Conservation (phyloP, 768 basidiomycete genomes). For the Suillus subluteus region DNA sequence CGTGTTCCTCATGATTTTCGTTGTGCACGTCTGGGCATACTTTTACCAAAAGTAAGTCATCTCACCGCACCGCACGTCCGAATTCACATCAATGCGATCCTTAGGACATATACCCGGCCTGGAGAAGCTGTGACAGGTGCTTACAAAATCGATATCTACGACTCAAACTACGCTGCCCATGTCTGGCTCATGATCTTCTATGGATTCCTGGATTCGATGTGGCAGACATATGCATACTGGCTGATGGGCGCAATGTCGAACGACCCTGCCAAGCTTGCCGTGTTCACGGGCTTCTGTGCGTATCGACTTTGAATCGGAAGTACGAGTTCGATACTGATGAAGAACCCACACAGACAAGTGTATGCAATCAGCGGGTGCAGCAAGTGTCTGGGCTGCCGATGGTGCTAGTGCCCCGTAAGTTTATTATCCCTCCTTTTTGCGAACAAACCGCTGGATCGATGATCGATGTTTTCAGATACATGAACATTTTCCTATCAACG, state of each 20-base stretch:
- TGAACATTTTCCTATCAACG: slow-evolving; percentile 76
- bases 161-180: slow-evolving; percentile 55
- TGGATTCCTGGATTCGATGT: slow-evolving; percentile 82
- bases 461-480: slow-evolving; percentile 41
- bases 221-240: slow-evolving; percentile 86
- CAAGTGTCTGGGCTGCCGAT: slow-evolving; percentile 75
- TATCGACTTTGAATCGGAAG: slow-evolving; percentile 20
- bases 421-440: not conserved
- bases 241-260: slow-evolving; percentile 89
- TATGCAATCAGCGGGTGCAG: slow-evolving; percentile 74
- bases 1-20: slow-evolving; percentile 67
- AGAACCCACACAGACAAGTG: slow-evolving; percentile 57
- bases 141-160: slow-evolving; percentile 60
- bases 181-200: slow-evolving; percentile 72
- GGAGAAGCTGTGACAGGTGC: slow-evolving; percentile 37
- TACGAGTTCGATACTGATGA: slow-evolving; percentile 8
- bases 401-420: slow-evolving; percentile 64
- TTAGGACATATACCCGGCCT: slow-evolving; percentile 60
- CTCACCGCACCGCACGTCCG: not conserved
- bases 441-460: not conserved
- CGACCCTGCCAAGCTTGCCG: slow-evolving; percentile 77
- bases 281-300: slow-evolving; percentile 84
- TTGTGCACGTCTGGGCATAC: slow-evolving; percentile 78
- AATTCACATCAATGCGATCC: not conserved
- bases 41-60: slow-evolving; percentile 70